A percentile compares a stretch with the other conserved stretches of the same genome.
phyloP scores from a whole-genome alignment of 176 grass and related monocot genomes.

The Avena sativa region DNA sequence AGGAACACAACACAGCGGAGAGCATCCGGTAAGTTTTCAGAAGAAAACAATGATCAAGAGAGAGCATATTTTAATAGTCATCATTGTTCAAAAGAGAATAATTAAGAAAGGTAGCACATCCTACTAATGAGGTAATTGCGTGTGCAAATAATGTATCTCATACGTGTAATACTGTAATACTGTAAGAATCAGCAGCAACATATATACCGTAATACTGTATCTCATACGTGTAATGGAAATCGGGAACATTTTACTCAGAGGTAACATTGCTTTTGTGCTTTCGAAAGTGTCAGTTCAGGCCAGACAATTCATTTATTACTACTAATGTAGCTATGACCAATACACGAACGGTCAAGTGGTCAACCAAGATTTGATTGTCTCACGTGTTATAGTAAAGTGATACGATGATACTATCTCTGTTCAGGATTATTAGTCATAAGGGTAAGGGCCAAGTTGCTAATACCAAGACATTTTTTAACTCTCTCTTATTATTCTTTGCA shows the following conservation, averaged over 20 bases:
- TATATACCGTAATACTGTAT: constrained; percentile 8
- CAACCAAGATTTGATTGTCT: background rate
- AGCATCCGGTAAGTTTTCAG: background rate
- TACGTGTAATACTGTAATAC: too few relatives aligned
- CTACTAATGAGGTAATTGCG: background rate
- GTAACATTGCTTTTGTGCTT: constrained; percentile 5
- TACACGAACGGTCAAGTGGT: background rate
- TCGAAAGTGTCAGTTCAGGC: background rate
- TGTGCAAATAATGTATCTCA: too few relatives aligned
- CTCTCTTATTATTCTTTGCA: too few relatives aligned
- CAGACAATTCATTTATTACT: background rate
- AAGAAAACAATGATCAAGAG: background rate
- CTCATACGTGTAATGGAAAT: constrained; percentile 7
- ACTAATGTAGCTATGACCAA: background rate
- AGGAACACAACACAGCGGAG: constrained; percentile 15
- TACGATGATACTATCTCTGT: too few relatives aligned
- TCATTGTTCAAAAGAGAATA: constrained; percentile 3
- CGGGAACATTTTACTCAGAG: background rate
- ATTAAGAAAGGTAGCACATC: background rate
- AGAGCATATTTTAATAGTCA: too few relatives aligned
- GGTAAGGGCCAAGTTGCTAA: too few relatives aligned
- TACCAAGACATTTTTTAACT: too few relatives aligned
- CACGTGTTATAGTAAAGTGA: background rate
- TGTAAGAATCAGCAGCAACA: constrained; percentile 30
- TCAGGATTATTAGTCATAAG: too few relatives aligned